These are phyloP conservation scores for Colletotrichum sp. DNA, from an alignment of 2,329 filamentous ascomycete species.

Conservation along the genomic window DNA sequence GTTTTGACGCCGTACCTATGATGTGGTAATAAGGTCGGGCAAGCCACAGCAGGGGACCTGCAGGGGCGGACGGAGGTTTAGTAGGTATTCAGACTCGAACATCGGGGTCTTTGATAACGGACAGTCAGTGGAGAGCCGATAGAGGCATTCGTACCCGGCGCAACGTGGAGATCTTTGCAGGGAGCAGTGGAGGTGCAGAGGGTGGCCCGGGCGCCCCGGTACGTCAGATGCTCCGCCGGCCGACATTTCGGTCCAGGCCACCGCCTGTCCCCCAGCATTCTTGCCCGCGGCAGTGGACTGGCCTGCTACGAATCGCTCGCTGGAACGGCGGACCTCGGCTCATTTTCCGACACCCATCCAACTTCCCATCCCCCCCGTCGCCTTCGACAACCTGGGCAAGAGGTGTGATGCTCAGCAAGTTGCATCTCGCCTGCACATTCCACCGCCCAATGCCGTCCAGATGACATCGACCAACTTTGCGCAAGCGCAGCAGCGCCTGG, in stretches of 20 bases:
- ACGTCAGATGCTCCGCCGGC: conserved; percentile 15
- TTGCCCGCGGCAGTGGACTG: background rate
- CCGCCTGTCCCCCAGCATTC: background rate
- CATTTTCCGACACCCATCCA: background rate
- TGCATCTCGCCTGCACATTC: conserved; percentile 4
- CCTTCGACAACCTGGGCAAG: background rate
- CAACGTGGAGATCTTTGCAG: background rate
- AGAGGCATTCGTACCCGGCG: background rate
- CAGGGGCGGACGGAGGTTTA: background rate
- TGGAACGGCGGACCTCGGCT: conserved; percentile 13
- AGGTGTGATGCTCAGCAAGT: conserved; percentile 9
- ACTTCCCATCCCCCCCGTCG: background rate
- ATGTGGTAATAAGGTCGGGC: background rate
- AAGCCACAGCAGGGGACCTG: background rate
- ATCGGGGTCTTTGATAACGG: background rate
- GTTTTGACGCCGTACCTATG: background rate
- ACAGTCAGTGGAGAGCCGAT: background rate
- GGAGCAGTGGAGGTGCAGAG: background rate
- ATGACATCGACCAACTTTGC: conserved; percentile 74
- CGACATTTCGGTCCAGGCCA: conserved; percentile 8
- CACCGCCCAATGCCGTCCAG: conserved; percentile 32
- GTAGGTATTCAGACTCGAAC: background rate
- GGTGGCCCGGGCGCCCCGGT: conserved; percentile 1
- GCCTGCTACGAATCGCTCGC: background rate
- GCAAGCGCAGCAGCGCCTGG: conserved; percentile 86